Evolutionary conservation across 768 basidiomycete genomes (phyloP).

Genomic region (Hygrocybe punicea): DNA sequence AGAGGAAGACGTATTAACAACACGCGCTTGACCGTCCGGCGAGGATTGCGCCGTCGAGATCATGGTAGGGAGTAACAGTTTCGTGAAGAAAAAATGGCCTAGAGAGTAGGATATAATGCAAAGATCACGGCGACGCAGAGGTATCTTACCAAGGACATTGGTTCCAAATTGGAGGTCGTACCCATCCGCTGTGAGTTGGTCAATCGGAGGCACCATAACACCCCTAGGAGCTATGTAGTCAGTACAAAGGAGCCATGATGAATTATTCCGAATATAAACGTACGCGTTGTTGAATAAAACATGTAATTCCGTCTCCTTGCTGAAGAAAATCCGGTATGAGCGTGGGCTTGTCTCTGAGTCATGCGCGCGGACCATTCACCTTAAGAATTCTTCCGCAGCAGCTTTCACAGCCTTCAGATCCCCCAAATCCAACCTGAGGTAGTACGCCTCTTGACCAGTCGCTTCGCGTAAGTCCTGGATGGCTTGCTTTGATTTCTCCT

Average conservation of each 20-base stretch:
- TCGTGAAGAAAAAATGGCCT: constrained; percentile 52
- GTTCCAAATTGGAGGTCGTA: constrained; percentile 59
- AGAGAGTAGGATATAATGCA: background rate
- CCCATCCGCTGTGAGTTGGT: constrained; percentile 43
- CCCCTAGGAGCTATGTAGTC: constrained; percentile 33
- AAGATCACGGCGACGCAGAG: background rate
- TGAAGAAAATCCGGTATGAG: background rate
- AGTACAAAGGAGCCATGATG: background rate
- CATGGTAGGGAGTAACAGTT: constrained; percentile 48
- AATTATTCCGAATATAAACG: constrained; percentile 22
- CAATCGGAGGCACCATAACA: constrained; percentile 43
- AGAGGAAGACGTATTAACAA: constrained; percentile 47
- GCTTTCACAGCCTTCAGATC: constrained; percentile 42
- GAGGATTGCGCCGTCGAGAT: constrained; percentile 37
- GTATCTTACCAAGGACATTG: constrained; percentile 46
- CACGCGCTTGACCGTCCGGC: constrained; percentile 42
- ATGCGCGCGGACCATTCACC: constrained; percentile 18
- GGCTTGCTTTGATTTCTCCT: constrained; percentile 37
- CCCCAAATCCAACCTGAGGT: constrained; percentile 45
- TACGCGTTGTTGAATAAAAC: constrained; percentile 52
- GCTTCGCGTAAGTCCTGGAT: constrained; percentile 39
- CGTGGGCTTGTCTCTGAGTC: too few species aligned
- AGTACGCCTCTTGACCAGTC: constrained; percentile 42
- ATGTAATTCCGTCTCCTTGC: constrained; percentile 44
- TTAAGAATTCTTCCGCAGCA: constrained; percentile 40